These are phyloP conservation scores for Aspergillus pseudonomiae DNA, from an alignment of 2,329 filamentous ascomycete genomes.

Conservation along the genomic window DNA sequence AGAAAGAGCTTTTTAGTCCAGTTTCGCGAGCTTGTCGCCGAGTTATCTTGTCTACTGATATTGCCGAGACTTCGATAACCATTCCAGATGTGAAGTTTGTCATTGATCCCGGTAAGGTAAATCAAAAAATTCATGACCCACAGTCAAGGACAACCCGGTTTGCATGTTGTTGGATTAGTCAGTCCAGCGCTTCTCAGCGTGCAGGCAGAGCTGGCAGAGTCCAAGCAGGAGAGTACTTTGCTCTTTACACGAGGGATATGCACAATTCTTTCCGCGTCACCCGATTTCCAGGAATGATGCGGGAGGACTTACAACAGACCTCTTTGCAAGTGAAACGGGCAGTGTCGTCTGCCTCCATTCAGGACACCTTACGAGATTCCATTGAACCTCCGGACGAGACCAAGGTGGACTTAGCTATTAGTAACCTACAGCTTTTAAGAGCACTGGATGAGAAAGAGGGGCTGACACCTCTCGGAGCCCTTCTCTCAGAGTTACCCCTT, in stretches of 20 bases:
- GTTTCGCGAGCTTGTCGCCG: slow-evolving; percentile 48
- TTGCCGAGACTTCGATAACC: slow-evolving; percentile 56
- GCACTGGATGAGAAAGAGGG: slow-evolving; percentile 48
- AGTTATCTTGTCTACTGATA: slow-evolving; percentile 55
- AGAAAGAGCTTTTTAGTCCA: slow-evolving; percentile 46
- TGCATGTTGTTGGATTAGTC: slow-evolving; percentile 50
- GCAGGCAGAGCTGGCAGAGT: slow-evolving; percentile 56
- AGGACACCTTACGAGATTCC: slow-evolving; percentile 45
- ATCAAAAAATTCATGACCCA: slow-evolving; percentile 46
- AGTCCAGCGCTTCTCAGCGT: slow-evolving; percentile 52
- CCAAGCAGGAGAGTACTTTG: slow-evolving; percentile 54
- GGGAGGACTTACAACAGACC: slow-evolving; percentile 47
- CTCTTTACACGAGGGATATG: slow-evolving; percentile 46
- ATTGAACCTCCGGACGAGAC: slow-evolving; percentile 48
- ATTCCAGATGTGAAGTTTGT: slow-evolving; percentile 57
- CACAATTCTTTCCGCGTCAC: slow-evolving; percentile 37
- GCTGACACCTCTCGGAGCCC: slow-evolving; percentile 50
- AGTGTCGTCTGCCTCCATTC: slow-evolving; percentile 42
- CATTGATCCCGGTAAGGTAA: slow-evolving; percentile 51
- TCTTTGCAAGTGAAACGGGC: slow-evolving; percentile 50
- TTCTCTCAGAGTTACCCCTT: slow-evolving; percentile 48
- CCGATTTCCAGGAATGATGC: slow-evolving; percentile 46
- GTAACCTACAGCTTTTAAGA: slow-evolving; percentile 43
- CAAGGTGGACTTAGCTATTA: slow-evolving; percentile 43
- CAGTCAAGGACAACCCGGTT: slow-evolving; percentile 42